Evolutionary conservation across 352 stramenopile species (phyloP).

Genomic region (Aphanomyces cochlioides): DNA sequence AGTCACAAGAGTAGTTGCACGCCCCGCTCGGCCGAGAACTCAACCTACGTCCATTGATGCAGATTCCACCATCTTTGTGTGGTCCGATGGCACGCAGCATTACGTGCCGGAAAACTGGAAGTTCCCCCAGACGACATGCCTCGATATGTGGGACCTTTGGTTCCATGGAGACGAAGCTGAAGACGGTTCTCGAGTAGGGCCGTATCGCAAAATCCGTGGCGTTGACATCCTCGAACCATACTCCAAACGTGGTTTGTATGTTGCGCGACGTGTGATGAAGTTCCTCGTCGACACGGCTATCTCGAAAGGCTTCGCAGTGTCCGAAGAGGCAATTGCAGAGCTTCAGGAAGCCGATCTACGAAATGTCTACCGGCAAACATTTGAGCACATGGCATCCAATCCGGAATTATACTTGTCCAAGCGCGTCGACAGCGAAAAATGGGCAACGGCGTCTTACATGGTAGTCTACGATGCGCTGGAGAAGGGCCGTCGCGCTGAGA

Average conservation of each 20-base stretch:
- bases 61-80: not conserved
- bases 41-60: no score
- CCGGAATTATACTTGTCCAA: not conserved
- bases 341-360: not conserved
- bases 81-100: not conserved
- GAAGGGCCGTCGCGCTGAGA: not conserved
- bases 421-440: not conserved
- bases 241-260: not conserved
- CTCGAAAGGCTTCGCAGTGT: not conserved
- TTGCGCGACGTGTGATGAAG: slow-evolving; percentile 5
- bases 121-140: slow-evolving; percentile 1
- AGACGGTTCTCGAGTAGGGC: not conserved
- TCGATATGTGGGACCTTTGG: not conserved
- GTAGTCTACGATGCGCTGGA: slow-evolving; percentile 3
- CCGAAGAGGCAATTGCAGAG: not conserved
- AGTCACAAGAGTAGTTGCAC: no score
- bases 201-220: not conserved
- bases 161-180: not conserved
- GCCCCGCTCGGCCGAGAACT: no score
- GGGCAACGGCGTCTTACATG: not conserved
- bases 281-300: not conserved
- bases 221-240: not conserved
- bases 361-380: not conserved
- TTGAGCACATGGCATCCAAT: not conserved
- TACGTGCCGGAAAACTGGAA: slow-evolving; percentile 1